A percentile compares a stretch with the other conserved stretches of the same genome.
Conservation (phyloP, 192 early-diverging fungal species). For the Allomyces arbusculus region DNA sequence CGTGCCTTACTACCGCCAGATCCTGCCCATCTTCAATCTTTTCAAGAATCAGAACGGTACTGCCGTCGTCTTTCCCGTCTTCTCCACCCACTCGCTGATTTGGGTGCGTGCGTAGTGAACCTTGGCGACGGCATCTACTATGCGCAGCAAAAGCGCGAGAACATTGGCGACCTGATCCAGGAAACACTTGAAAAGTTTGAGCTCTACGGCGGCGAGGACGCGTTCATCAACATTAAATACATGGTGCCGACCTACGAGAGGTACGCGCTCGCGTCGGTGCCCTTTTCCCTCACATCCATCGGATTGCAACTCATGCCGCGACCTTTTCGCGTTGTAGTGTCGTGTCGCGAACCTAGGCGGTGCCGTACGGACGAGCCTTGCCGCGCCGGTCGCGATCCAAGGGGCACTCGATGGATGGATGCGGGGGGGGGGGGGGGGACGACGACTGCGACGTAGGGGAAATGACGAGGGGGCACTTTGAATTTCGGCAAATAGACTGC, state of each 20-base stretch:
- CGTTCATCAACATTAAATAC: conserved; percentile 51
- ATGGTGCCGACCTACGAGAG: conserved; percentile 27
- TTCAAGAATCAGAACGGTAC: conserved; percentile 45
- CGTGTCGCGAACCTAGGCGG: too few relatives aligned
- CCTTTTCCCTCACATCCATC: too few relatives aligned
- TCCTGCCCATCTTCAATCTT: conserved; percentile 37
- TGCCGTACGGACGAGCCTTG: too few relatives aligned
- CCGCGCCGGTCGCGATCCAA: too few relatives aligned
- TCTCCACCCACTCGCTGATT: background rate
- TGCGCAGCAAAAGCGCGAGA: conserved; percentile 41
- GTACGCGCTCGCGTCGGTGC: background rate
- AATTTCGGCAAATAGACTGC: too few relatives aligned
- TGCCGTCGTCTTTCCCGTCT: background rate
- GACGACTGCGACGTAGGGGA: too few relatives aligned
- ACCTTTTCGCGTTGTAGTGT: too few relatives aligned
- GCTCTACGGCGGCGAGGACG: conserved; percentile 37
- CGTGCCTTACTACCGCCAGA: conserved; percentile 41
- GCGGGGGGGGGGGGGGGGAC: too few relatives aligned
- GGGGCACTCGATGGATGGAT: too few relatives aligned
- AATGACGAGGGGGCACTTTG: too few relatives aligned
- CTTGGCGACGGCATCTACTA: conserved; percentile 44
- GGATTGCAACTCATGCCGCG: too few relatives aligned
- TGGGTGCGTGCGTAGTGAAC: conserved; percentile 20
- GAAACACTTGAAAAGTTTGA: conserved; percentile 46
- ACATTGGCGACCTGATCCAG: conserved; percentile 43